These are phyloP conservation scores for Waltiozyma solani DNA, from an alignment of 1,139 yeast species.

Conservation along the genomic window DNA sequence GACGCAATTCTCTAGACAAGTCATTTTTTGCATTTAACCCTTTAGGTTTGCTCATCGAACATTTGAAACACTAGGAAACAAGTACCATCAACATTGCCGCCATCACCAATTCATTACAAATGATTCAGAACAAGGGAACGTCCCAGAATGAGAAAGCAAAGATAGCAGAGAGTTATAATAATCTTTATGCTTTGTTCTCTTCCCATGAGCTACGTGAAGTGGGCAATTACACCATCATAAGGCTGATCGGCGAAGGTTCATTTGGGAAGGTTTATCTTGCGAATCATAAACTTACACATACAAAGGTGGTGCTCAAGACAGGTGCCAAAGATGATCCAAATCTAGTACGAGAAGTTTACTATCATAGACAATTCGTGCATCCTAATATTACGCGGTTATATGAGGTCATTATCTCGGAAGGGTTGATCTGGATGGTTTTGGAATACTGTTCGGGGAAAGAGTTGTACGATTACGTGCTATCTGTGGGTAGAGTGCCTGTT, in stretches of 20 bases:
- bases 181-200: conserved; percentile 46
- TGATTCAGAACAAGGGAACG: conserved; percentile 4
- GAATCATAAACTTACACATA: conserved; percentile 57
- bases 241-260: conserved; percentile 81
- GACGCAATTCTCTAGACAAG: too few species aligned
- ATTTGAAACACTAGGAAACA: too few species aligned
- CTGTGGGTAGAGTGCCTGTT: conserved; percentile 40
- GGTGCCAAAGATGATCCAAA: conserved; percentile 80
- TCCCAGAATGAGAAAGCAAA: conserved; percentile 17
- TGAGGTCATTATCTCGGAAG: conserved; percentile 78
- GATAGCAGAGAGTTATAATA: conserved; percentile 54
- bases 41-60: too few species aligned
- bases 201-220: conserved; percentile 46
- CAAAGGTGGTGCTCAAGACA: conserved; percentile 77
- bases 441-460: conserved; percentile 92
- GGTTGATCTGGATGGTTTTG: conserved; percentile 73
- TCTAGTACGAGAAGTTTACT: conserved; percentile 86
- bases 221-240: conserved; percentile 65
- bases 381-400: conserved; percentile 78
- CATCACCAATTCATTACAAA: neutral
- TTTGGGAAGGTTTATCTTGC: conserved; percentile 91
- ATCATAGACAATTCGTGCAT: conserved; percentile 76
- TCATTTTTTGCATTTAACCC: too few species aligned
- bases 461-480: conserved; percentile 60
- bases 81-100: too few species aligned